Conservation (phyloP, 164 flowering plant species). For the Magnolia kwangsiensis region DNA sequence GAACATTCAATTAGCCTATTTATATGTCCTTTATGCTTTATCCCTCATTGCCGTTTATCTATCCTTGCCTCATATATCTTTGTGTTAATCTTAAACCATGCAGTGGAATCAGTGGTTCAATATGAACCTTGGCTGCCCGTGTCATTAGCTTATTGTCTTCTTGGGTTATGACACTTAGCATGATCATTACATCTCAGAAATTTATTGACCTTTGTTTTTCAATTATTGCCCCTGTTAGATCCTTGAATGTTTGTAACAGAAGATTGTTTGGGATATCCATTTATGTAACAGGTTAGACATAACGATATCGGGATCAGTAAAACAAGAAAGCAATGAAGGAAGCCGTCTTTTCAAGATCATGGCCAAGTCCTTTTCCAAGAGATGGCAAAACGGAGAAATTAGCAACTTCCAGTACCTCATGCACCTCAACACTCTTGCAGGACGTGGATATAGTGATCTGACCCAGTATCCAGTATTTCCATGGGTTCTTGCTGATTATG, state of each 20-base stretch:
- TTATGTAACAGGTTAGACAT: constrained; percentile 74
- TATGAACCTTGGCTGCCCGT: background rate
- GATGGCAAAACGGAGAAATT: constrained; percentile 99
- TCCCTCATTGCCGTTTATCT: background rate
- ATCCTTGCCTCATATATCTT: background rate
- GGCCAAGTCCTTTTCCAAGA: constrained; percentile 97
- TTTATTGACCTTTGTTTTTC: background rate
- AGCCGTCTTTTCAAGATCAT: constrained; percentile 84
- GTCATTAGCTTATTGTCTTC: background rate
- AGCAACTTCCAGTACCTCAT: constrained; percentile 98
- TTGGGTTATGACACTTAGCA: background rate
- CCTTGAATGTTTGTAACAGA: background rate
- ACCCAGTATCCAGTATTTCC: constrained; percentile 99
- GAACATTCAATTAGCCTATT: no score
- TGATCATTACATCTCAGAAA: background rate
- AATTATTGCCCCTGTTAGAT: background rate
- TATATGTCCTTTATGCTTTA: no score
- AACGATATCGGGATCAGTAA: constrained; percentile 89
- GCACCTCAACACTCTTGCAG: constrained; percentile 98
- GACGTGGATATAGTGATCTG: constrained; percentile 98
- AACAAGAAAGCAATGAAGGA: constrained; percentile 91
- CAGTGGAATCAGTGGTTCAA: background rate
- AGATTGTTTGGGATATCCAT: background rate
- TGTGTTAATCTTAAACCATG: background rate
- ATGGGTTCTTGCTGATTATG: constrained; percentile 98